Percentiles rank a stretch among this genome's conserved stretches.
Conservation (phyloP, 768 basidiomycete species). For the Chalciporus sphaerocephalus region DNA sequence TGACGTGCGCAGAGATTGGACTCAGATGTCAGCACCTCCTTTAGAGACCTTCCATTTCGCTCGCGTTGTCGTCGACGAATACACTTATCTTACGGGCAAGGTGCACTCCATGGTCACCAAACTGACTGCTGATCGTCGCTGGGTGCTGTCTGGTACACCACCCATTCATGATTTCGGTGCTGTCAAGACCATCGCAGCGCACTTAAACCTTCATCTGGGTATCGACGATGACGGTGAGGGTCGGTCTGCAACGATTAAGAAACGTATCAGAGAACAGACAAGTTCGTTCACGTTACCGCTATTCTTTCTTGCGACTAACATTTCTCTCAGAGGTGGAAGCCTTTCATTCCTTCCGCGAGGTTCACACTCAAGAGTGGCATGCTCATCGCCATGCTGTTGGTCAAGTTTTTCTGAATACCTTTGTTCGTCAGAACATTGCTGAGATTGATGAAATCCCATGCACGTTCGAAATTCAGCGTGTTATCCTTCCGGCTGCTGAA, state of each 20-base stretch:
- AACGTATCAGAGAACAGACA: constrained; percentile 79
- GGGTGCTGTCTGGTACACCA: constrained; percentile 97
- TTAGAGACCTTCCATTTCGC: constrained; percentile 91
- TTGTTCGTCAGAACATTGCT: constrained; percentile 90
- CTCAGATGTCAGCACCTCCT: constrained; percentile 74
- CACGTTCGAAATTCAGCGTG: constrained; percentile 54
- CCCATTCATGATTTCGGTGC: constrained; percentile 88
- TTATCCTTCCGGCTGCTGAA: constrained; percentile 86
- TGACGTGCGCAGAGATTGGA: constrained; percentile 69
- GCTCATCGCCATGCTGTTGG: constrained; percentile 79
- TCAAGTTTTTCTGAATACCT: constrained; percentile 75
- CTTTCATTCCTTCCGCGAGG: constrained; percentile 96
- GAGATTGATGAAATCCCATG: constrained; percentile 96
- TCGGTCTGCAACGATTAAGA: constrained; percentile 69
- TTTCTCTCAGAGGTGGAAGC: constrained; percentile 66
- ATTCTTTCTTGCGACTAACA: constrained; percentile 15
- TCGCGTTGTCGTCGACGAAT: constrained; percentile 89
- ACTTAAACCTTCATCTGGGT: constrained; percentile 87
- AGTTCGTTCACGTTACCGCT: constrained; percentile 40
- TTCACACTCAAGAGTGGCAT: constrained; percentile 90
- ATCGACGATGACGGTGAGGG: constrained; percentile 86
- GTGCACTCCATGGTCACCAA: constrained; percentile 73
- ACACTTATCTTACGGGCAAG: constrained; percentile 85
- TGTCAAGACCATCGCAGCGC: constrained; percentile 85
- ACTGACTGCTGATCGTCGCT: constrained; percentile 73